Percentiles rank a stretch among this genome's conserved stretches.
Conservation (phyloP, 345 rosid genomes). For the Populus alba region DNA sequence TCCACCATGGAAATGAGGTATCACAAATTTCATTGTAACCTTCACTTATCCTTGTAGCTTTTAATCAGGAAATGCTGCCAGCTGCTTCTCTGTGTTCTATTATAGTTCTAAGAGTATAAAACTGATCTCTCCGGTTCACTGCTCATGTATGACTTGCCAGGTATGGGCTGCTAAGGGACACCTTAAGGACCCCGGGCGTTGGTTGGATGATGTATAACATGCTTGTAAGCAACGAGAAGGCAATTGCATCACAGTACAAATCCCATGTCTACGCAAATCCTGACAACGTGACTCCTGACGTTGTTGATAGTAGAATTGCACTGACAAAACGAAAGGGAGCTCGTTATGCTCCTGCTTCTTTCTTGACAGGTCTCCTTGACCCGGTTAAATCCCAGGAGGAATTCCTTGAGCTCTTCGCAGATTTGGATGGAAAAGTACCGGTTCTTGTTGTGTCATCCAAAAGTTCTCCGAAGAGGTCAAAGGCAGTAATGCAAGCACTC, state of each 20-base stretch:
- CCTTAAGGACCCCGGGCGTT: conserved; percentile 73
- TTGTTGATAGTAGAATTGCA: conserved; percentile 60
- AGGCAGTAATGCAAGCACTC: conserved; percentile 87
- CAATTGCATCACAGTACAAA: conserved; percentile 78
- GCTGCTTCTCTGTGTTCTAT: background rate
- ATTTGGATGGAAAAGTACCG: conserved; percentile 57
- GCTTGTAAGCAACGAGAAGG: conserved; percentile 89
- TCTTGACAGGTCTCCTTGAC: conserved; percentile 88
- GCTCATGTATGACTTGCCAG: conserved; percentile 32
- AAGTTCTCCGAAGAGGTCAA: conserved; percentile 82
- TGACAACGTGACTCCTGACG: conserved; percentile 61
- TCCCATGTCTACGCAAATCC: conserved; percentile 88
- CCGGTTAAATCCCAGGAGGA: conserved; percentile 71
- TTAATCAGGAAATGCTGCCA: background rate
- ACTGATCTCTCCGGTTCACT: background rate
- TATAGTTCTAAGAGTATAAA: background rate
- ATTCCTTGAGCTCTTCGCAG: conserved; percentile 64
- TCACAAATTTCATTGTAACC: background rate
- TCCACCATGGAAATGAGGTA: conserved; percentile 83
- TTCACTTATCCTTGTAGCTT: background rate
- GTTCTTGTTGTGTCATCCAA: conserved; percentile 59
- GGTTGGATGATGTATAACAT: conserved; percentile 95
- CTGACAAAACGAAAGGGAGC: conserved; percentile 71
- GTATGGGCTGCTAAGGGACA: conserved; percentile 75
- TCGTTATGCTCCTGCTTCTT: conserved; percentile 84